Evolutionary conservation across 176 grass and related monocot species (phyloP), one percentile per base, ranked within the genome.

Genomic region (Cenchrus fungigraminus): DNA sequence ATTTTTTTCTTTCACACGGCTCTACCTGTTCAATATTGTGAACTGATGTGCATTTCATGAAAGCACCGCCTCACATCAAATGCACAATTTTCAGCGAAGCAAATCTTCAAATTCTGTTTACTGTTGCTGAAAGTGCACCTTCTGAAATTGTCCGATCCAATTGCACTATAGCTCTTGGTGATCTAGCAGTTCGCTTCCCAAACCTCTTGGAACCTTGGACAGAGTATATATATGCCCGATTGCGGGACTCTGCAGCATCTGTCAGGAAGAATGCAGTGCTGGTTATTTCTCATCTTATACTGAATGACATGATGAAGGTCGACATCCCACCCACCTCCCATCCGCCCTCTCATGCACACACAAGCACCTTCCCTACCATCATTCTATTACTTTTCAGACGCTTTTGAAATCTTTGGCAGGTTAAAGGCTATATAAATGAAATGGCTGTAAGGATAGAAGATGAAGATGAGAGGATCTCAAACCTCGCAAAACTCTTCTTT

Each of bases 291-390:
- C 96, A 98, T 91, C 96, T 98, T 79, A 95, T 98, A 89, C 65
- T 98, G 52, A 98, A 98, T 82, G 96, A 98, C 78, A 98, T 98
- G 96, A 98, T 98, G 96, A 98, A 98, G 96, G 96, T 98, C 57
- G 2, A 57, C 55, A 16, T 40, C 37, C 37, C 37, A 40, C 37
- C 37, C 37, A 40, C 37, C 37, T 20, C 57, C 6, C 58, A 0
- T 14, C 47, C 12, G 2, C 29, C 0, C 12, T 40, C 0, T 34
- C 25, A 16, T 9, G 3, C 22, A 63, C 25, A 63, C 60, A 29
- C 22, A 12, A 29, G 3, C 20, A 31, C 19, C 20, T 62, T 14
- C 79, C 32, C 2, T 20, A 2, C 65, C 12, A 54, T 7, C 57
- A 66, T 69, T 83, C 16, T 87, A 12, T 49, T 59, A 55, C 51